These are phyloP conservation scores for Trichosporon ovoides DNA, from an alignment of 1,284 basidiomycete genomes.

Conservation along the genomic window DNA sequence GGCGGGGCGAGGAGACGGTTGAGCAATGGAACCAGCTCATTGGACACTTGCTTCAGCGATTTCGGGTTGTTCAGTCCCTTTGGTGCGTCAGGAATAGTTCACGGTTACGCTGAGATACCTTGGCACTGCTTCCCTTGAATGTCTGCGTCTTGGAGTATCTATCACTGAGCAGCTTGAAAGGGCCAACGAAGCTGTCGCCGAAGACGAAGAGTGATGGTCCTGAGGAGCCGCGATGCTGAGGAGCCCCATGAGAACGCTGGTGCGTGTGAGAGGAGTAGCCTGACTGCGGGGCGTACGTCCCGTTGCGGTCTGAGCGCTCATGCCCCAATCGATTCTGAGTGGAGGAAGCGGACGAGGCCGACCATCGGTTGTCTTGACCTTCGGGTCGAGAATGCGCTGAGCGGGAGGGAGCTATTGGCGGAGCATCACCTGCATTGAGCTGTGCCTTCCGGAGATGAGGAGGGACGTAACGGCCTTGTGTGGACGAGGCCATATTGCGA, in stretches of 20 bases:
- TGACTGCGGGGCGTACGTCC: background rate
- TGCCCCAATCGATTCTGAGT: background rate
- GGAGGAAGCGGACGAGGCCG: background rate
- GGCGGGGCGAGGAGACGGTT: constrained; percentile 35
- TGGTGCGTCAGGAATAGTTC: background rate
- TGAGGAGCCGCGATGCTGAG: background rate
- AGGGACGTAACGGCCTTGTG: constrained; percentile 3
- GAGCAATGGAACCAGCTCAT: constrained; percentile 34
- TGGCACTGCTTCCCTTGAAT: constrained; percentile 46
- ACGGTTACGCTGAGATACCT: constrained; percentile 23
- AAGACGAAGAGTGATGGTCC: constrained; percentile 31
- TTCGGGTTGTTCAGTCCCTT: constrained; percentile 46
- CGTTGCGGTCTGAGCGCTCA: background rate
- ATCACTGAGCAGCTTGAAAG: constrained; percentile 37
- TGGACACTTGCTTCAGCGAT: constrained; percentile 41
- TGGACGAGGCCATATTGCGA: background rate
- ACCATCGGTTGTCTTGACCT: background rate
- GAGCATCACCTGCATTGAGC: background rate
- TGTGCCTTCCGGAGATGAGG: constrained; percentile 7
- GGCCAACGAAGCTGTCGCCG: constrained; percentile 44
- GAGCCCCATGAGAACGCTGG: background rate
- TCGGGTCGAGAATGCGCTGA: background rate
- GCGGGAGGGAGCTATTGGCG: background rate
- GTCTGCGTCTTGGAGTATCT: constrained; percentile 29
- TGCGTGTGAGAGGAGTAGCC: background rate